Percentiles rank a stretch among this genome's conserved stretches.
Conservation (phyloP, 805 yeast species). For the Pichia nanzhaoensis region DNA sequence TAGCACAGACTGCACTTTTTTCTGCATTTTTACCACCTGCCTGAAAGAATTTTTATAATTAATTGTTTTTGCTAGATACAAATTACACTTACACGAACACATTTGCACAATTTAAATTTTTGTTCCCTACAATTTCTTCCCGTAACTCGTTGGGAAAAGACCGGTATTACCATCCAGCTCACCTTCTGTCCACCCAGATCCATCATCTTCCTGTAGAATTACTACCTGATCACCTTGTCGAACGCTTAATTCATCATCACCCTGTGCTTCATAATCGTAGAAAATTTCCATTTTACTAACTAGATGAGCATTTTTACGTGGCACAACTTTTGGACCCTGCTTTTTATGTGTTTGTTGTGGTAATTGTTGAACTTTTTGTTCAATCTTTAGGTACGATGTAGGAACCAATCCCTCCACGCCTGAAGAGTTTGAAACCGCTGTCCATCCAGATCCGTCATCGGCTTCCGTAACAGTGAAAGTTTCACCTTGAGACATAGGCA, state of each 20-base stretch:
- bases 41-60: constrained; percentile 21
- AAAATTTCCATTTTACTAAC: constrained; percentile 59
- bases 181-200: constrained; percentile 94
- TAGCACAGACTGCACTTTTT: constrained; percentile 62
- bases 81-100: too few relatives aligned
- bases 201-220: constrained; percentile 64
- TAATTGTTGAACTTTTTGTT: constrained; percentile 14
- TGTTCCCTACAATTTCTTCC: constrained; percentile 23
- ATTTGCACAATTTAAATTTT: neutral
- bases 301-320: constrained; percentile 64
- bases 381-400: constrained; percentile 59
- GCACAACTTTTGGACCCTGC: constrained; percentile 64
- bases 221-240: constrained; percentile 66
- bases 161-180: constrained; percentile 63
- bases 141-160: constrained; percentile 75
- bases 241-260: constrained; percentile 72
- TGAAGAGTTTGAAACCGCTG: constrained; percentile 44
- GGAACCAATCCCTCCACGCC: constrained; percentile 76
- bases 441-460: constrained; percentile 96
- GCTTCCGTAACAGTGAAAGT: constrained; percentile 46
- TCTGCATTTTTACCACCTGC: constrained; percentile 87
- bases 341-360: constrained; percentile 31
- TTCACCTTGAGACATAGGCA: constrained; percentile 55
- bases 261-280: constrained; percentile 72
- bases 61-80: neutral